Percentiles rank a stretch among this genome's conserved stretches.
These are phyloP conservation scores for Phytophthora sansomeana DNA, from an alignment of 352 stramenopile species.

Conservation along the genomic window DNA sequence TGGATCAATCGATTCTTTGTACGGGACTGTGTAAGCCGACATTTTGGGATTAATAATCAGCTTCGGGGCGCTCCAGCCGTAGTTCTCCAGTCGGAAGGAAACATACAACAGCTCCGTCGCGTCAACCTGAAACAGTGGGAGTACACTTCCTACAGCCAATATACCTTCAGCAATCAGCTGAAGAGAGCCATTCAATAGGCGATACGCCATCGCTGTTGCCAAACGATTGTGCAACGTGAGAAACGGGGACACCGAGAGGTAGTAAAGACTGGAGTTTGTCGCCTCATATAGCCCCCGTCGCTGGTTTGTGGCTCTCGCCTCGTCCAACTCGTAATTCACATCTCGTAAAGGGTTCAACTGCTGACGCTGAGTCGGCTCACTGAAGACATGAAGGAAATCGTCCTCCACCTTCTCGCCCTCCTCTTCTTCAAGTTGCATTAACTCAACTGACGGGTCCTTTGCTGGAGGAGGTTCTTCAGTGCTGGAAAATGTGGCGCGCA, in stretches of 20 bases:
- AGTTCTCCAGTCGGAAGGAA: conserved; percentile 89
- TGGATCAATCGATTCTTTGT: conserved; percentile 81
- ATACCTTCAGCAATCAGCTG: conserved; percentile 89
- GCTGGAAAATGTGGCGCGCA: conserved; percentile 83
- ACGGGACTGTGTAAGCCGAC: conserved; percentile 72
- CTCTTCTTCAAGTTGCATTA: conserved; percentile 60
- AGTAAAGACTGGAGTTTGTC: conserved; percentile 87
- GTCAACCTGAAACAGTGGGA: conserved; percentile 89
- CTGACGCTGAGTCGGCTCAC: conserved; percentile 51
- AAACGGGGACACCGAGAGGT: conserved; percentile 85
- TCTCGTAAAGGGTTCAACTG: conserved; percentile 70
- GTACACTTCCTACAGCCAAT: conserved; percentile 81
- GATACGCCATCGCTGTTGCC: conserved; percentile 84
- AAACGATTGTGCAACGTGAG: conserved; percentile 88
- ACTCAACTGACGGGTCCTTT: conserved; percentile 29
- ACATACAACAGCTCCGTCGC: conserved; percentile 68
- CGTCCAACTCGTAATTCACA: conserved; percentile 84
- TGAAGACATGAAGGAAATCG: conserved; percentile 84
- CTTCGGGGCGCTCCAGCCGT: conserved; percentile 87
- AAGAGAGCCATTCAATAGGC: conserved; percentile 81
- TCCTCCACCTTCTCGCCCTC: conserved; percentile 77
- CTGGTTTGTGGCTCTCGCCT: conserved; percentile 78
- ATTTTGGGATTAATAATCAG: conserved; percentile 82
- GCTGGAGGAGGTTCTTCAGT: conserved; percentile 50
- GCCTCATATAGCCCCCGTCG: conserved; percentile 82